A percentile compares a stretch with the other conserved stretches of the same genome.
phyloP scores from a whole-genome alignment of 192 early-diverging fungal genomes.

The Coemansia sp. region DNA sequence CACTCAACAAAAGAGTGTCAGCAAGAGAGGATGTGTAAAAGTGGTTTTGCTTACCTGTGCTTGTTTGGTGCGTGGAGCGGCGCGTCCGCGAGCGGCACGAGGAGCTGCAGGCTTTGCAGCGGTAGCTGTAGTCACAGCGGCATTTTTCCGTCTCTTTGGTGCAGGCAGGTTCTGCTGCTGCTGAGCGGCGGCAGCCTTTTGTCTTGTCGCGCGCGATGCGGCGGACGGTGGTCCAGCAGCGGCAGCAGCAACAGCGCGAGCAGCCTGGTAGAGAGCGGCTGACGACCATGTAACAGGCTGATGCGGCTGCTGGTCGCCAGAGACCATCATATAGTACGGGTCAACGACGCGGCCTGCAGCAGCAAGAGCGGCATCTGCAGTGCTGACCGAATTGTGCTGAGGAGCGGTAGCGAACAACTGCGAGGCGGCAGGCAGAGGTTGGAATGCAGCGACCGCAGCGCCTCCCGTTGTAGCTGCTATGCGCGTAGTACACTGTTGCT shows the following conservation, averaged over 20 bases:
- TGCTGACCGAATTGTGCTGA: not conserved
- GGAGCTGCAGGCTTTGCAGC: slow-evolving; percentile 21
- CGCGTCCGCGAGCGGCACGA: slow-evolving; percentile 30
- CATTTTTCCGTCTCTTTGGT: slow-evolving; percentile 43
- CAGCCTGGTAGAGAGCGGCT: slow-evolving; percentile 42
- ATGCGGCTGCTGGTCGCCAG: slow-evolving; percentile 17
- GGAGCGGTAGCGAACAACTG: not conserved
- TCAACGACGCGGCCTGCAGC: slow-evolving; percentile 12
- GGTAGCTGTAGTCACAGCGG: slow-evolving; percentile 13
- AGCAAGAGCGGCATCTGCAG: slow-evolving; percentile 2
- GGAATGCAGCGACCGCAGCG: slow-evolving; percentile 3
- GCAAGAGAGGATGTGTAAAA: not conserved
- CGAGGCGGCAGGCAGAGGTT: not conserved
- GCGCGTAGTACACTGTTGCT: not conserved
- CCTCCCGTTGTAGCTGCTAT: not conserved
- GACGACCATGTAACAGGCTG: slow-evolving; percentile 30
- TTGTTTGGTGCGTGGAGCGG: slow-evolving; percentile 34
- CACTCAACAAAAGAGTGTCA: not conserved
- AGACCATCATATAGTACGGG: slow-evolving; percentile 29
- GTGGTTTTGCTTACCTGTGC: slow-evolving; percentile 19
- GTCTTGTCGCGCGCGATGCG: slow-evolving; percentile 3
- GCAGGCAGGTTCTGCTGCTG: slow-evolving; percentile 23
- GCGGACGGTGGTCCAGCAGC: slow-evolving; percentile 3
- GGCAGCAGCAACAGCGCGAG: slow-evolving; percentile 45
- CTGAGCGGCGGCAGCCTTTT: slow-evolving; percentile 7